Percentiles rank a stretch among this genome's conserved stretches.
Evolutionary conservation across 495 filamentous ascomycete species (phyloP).

Genomic region (Paragyromitra xinjiangensis): DNA sequence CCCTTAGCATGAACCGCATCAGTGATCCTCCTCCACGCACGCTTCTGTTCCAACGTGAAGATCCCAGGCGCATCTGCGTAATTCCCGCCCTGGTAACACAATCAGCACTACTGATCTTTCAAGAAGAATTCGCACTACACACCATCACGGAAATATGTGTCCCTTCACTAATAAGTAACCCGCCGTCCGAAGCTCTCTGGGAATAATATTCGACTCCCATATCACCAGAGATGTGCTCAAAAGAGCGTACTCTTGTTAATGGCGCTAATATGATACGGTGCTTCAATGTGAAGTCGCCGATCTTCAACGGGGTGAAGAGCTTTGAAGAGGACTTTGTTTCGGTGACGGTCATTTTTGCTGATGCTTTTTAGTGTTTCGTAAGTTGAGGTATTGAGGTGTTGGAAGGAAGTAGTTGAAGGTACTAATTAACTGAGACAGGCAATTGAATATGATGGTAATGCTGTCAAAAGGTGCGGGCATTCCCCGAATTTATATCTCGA

Average conservation of each 20-base stretch:
- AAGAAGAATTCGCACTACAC: slow-evolving; percentile 25
- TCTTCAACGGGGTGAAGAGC: slow-evolving; percentile 66
- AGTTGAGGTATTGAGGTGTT: background rate
- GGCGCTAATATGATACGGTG: slow-evolving; percentile 60
- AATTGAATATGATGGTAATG: slow-evolving; percentile 11
- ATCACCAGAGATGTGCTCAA: slow-evolving; percentile 62
- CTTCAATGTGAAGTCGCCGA: slow-evolving; percentile 62
- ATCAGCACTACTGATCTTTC: background rate
- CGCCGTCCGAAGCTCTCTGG: slow-evolving; percentile 70
- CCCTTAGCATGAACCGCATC: slow-evolving; percentile 73
- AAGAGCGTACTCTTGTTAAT: slow-evolving; percentile 55
- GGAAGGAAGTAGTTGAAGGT: background rate
- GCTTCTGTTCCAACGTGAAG: slow-evolving; percentile 68
- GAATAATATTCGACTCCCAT: slow-evolving; percentile 68
- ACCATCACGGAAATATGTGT: slow-evolving; percentile 69
- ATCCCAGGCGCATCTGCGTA: slow-evolving; percentile 71
- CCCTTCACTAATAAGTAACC: slow-evolving; percentile 71
- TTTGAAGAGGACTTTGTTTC: slow-evolving; percentile 32
- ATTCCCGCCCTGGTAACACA: slow-evolving; percentile 41
- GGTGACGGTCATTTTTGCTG: slow-evolving; percentile 33
- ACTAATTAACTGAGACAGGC: background rate
- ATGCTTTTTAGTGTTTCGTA: background rate
- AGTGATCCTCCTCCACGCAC: slow-evolving; percentile 70
- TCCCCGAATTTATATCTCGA: slow-evolving; percentile 9
- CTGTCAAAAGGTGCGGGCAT: background rate